These are phyloP conservation scores for Thuja plicata DNA, from an alignment of 83 land plant species.

Conservation along the genomic window DNA sequence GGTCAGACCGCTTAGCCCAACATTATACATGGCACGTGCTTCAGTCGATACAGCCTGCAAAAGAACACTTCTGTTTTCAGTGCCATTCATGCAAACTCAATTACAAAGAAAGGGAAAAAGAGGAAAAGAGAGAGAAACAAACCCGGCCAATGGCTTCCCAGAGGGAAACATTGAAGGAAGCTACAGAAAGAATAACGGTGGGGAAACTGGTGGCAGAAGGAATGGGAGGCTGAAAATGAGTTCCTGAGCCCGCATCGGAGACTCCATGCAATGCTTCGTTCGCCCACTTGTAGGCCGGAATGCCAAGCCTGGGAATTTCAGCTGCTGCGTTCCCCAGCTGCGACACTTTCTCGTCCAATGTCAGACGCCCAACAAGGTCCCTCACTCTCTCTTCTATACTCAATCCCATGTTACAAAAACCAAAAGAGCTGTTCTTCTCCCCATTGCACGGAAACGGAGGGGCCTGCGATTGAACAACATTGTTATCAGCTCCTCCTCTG, in stretches of 20 bases:
- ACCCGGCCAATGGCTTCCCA: slow-evolving; percentile 76
- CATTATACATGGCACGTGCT: slow-evolving; percentile 53
- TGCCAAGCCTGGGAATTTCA: slow-evolving; percentile 58
- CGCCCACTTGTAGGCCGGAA: slow-evolving; percentile 77
- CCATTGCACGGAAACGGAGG: slow-evolving; percentile 4
- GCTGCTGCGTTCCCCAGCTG: slow-evolving; percentile 58
- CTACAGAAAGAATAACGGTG: slow-evolving; percentile 72
- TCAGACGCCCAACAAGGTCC: slow-evolving; percentile 61
- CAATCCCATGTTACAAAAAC: slow-evolving; percentile 36
- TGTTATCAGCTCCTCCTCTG: not conserved
- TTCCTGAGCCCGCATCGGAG: slow-evolving; percentile 62
- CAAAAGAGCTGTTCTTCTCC: not conserved
- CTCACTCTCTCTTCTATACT: slow-evolving; percentile 34
- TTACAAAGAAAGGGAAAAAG: too few species aligned
- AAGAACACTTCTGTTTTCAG: not conserved
- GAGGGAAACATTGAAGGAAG: slow-evolving; percentile 68
- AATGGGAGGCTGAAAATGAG: slow-evolving; percentile 40
- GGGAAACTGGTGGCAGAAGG: slow-evolving; percentile 86
- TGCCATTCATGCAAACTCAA: too few species aligned
- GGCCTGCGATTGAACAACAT: not conserved
- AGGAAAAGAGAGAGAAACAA: not conserved
- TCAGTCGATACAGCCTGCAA: slow-evolving; percentile 46
- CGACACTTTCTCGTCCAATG: slow-evolving; percentile 61
- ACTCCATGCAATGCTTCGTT: slow-evolving; percentile 90
- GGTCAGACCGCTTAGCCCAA: slow-evolving; percentile 41